A percentile compares a stretch with the other conserved stretches of the same genome.
Conservation (phyloP, 2,329 filamentous ascomycete genomes). For the Fusarium chaquense region DNA sequence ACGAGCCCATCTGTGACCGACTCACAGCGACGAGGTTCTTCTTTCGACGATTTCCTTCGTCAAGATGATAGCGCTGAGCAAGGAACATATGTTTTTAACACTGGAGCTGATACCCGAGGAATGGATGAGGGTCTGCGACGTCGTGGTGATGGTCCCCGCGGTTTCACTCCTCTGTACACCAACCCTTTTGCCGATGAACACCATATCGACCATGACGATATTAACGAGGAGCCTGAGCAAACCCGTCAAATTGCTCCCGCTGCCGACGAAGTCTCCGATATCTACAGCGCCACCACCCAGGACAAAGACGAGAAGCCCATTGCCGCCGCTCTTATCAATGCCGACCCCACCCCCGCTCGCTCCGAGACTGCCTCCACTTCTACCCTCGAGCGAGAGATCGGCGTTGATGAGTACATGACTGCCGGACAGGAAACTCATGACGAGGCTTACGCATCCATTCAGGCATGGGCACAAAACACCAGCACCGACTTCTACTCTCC, state of each 20-base stretch:
- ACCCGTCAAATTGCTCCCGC: constrained; percentile 58
- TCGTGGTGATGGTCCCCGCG: constrained; percentile 60
- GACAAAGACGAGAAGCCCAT: constrained; percentile 43
- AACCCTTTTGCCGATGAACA: constrained; percentile 72
- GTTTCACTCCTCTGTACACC: constrained; percentile 61
- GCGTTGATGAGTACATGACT: constrained; percentile 64
- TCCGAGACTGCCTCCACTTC: constrained; percentile 43
- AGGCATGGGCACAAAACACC: constrained; percentile 72
- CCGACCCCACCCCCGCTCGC: constrained; percentile 41
- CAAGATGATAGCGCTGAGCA: constrained; percentile 64
- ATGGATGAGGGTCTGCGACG: constrained; percentile 62
- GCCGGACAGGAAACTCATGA: constrained; percentile 61
- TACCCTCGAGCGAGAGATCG: constrained; percentile 54
- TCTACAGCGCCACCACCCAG: constrained; percentile 69
- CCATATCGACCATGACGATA: constrained; percentile 63
- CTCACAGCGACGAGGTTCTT: constrained; percentile 51
- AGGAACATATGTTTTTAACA: constrained; percentile 70
- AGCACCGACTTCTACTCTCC: constrained; percentile 70
- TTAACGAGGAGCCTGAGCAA: constrained; percentile 55
- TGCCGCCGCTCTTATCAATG: constrained; percentile 51
- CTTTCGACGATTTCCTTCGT: constrained; percentile 71
- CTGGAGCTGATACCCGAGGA: constrained; percentile 60
- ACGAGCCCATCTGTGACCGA: background rate
- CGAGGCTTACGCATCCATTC: constrained; percentile 70
- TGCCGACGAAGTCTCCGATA: constrained; percentile 64